These are phyloP conservation scores for Diphasiastrum complanatum DNA, from an alignment of 83 land plant species.

Conservation along the genomic window DNA sequence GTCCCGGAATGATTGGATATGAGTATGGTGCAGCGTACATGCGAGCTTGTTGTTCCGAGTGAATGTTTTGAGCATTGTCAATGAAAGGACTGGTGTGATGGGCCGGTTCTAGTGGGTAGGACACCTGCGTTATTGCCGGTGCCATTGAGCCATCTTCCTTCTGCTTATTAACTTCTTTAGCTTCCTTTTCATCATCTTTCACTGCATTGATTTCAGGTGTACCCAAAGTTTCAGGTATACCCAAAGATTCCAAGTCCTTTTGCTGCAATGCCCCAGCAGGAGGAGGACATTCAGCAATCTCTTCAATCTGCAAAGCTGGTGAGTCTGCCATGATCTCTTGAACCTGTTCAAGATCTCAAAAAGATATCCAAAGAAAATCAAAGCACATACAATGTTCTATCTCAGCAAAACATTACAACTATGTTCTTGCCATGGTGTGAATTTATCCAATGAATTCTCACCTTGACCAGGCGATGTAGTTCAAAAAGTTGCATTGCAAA, in stretches of 20 bases:
- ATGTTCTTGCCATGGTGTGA: neutral
- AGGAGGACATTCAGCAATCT: neutral
- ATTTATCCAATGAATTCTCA: neutral
- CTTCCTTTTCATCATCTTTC: too few species aligned
- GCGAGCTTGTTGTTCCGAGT: neutral
- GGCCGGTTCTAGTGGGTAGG: too few species aligned
- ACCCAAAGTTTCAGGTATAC: neutral
- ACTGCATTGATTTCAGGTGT: too few species aligned
- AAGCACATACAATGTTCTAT: neutral
- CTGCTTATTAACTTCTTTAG: too few species aligned
- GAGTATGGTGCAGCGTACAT: neutral
- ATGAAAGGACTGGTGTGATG: too few species aligned
- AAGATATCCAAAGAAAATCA: neutral
- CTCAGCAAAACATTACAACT: neutral
- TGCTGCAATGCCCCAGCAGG: neutral
- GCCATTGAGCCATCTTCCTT: too few species aligned
- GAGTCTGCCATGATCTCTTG: constrained; percentile 10
- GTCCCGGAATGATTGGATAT: neutral
- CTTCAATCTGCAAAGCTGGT: neutral
- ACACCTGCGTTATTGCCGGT: too few species aligned
- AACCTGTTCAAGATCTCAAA: constrained; percentile 6
- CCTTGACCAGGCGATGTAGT: constrained; percentile 28
- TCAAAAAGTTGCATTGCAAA: constrained; percentile 29
- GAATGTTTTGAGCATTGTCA: neutral
- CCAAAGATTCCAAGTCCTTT: neutral